A percentile compares a stretch with the other conserved stretches of the same genome.
Conservation (phyloP, 768 basidiomycete genomes). For the Butyriboletus loyo region DNA sequence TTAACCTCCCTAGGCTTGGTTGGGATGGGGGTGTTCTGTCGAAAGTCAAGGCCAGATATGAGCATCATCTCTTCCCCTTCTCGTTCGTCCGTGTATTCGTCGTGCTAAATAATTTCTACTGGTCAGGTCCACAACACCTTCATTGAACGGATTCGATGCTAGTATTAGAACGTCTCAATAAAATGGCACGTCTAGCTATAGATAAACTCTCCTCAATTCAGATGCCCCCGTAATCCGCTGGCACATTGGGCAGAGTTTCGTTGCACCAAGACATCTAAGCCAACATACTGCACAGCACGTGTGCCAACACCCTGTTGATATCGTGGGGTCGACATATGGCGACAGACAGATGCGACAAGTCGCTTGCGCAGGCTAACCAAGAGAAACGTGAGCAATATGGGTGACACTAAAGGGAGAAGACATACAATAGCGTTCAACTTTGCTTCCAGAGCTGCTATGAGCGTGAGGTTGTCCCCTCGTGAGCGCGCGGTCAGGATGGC, state of each 20-base stretch:
- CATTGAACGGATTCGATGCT: background rate
- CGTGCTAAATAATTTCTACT: slow-evolving; percentile 3
- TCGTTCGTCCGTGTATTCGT: background rate
- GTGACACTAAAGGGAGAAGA: slow-evolving; percentile 29
- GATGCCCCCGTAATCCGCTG: slow-evolving; percentile 77
- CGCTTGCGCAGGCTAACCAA: slow-evolving; percentile 15
- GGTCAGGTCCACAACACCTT: background rate
- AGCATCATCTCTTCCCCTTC: slow-evolving; percentile 30
- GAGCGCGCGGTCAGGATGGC: slow-evolving; percentile 49
- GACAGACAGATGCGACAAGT: slow-evolving; percentile 81
- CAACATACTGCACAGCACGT: slow-evolving; percentile 81
- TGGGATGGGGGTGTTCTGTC: slow-evolving; percentile 45
- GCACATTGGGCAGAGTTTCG: slow-evolving; percentile 83
- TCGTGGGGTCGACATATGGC: slow-evolving; percentile 71
- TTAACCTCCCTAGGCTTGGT: slow-evolving; percentile 53
- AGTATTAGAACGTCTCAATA: background rate
- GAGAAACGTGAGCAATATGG: slow-evolving; percentile 23
- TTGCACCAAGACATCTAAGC: slow-evolving; percentile 79
- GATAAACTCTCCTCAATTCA: slow-evolving; percentile 74
- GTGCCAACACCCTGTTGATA: slow-evolving; percentile 86
- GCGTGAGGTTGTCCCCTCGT: slow-evolving; percentile 44
- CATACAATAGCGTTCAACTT: slow-evolving; percentile 59
- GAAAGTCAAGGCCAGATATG: slow-evolving; percentile 91
- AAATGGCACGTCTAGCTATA: slow-evolving; percentile 35
- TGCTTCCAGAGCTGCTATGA: slow-evolving; percentile 56